Conservation (phyloP, 164 flowering plant genomes). For the Tetracentron sinense region DNA sequence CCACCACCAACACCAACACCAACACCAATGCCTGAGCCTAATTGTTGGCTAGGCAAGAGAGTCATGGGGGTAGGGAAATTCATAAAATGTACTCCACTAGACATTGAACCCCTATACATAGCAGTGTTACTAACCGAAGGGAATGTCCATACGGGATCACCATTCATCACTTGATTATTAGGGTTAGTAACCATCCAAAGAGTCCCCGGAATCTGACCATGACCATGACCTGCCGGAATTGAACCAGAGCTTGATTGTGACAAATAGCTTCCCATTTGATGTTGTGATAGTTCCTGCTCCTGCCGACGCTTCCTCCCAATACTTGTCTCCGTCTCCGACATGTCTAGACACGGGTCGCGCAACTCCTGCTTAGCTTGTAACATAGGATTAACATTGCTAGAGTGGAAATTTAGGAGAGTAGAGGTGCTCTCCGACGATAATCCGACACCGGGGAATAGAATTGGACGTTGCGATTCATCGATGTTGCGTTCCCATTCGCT, state of each 20-base stretch:
- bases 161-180: conserved; percentile 38
- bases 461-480: conserved; percentile 22
- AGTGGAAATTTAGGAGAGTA: conserved; percentile 26
- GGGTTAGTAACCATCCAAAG: conserved; percentile 86
- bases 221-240: conserved; percentile 42
- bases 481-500: conserved; percentile 36
- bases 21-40: conserved; percentile 24
- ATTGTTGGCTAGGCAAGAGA: conserved; percentile 55
- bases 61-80: conserved; percentile 55
- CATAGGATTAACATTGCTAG: conserved; percentile 20
- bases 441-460: conserved; percentile 28
- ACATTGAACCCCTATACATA: conserved; percentile 45
- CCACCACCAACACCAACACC: conserved; percentile 22
- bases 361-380: conserved; percentile 48
- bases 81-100: conserved; percentile 70
- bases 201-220: conserved; percentile 58
- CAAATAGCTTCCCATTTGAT: conserved; percentile 60
- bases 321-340: conserved; percentile 29
- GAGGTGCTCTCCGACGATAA: conserved; percentile 21
- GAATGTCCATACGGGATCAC: conserved; percentile 53
- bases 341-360: conserved; percentile 37
- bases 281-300: conserved; percentile 37
- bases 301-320: conserved; percentile 39
- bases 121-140: conserved; percentile 26
- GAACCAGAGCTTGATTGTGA: conserved; percentile 54